Evolutionary conservation across 2,329 filamentous ascomycete genomes (phyloP).

Genomic region (Fusarium haematococcum): DNA sequence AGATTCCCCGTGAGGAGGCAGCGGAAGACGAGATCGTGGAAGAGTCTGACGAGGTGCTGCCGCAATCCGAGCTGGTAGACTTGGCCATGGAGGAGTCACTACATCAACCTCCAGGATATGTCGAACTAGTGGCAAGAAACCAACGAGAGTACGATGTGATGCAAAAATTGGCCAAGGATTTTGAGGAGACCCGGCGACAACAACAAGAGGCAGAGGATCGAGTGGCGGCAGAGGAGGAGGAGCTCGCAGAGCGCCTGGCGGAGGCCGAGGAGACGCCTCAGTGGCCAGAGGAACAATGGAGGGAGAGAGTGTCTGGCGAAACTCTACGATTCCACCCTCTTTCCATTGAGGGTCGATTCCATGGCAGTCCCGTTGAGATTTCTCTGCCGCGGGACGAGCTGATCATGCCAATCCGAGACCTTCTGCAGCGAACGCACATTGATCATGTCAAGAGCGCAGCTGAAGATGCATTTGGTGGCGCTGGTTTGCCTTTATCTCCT

Average conservation of each 20-base stretch:
- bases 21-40: constrained; percentile 22
- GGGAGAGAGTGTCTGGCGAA: constrained; percentile 50
- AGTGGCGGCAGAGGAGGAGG: constrained; percentile 49
- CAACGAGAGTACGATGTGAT: constrained; percentile 67
- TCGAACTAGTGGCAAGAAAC: constrained; percentile 63
- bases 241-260: constrained; percentile 46
- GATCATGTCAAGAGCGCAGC: constrained; percentile 82
- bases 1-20: constrained; percentile 36
- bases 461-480: constrained; percentile 80
- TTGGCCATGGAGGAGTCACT: constrained; percentile 44
- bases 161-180: constrained; percentile 68
- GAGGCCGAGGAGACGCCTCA: constrained; percentile 44
- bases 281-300: constrained; percentile 49
- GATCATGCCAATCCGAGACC: constrained; percentile 74
- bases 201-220: constrained; percentile 46
- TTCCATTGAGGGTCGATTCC: constrained; percentile 79
- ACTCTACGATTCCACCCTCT: constrained; percentile 75
- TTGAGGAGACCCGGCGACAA: constrained; percentile 58
- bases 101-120: constrained; percentile 52
- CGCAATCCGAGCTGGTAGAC: constrained; percentile 1
- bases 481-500: constrained; percentile 80
- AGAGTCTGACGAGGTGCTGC: constrained; percentile 34
- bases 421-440: constrained; percentile 76
- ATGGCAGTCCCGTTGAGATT: constrained; percentile 79
- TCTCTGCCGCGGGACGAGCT: constrained; percentile 78